phyloP scores from a whole-genome alignment of 2,329 filamentous ascomycete species.

The Sarocladium brachiariae region DNA sequence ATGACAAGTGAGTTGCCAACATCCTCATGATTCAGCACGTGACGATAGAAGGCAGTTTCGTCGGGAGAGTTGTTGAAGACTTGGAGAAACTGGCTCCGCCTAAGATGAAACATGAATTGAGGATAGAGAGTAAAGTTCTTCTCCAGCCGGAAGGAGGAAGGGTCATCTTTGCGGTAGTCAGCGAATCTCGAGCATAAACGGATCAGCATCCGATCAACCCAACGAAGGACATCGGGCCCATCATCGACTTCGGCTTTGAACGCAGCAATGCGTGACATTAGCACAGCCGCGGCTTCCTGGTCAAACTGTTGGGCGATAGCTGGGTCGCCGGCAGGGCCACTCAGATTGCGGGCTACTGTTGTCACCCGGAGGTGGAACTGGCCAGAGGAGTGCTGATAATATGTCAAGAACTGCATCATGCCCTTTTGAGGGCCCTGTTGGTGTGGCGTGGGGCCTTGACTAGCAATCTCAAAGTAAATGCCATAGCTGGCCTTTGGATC shows the following conservation, averaged over 20 bases:
- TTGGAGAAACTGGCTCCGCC: constrained; percentile 93
- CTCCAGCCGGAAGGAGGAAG: constrained; percentile 90
- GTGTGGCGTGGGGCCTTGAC: constrained; percentile 80
- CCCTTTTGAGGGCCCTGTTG: constrained; percentile 85
- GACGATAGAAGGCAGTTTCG: constrained; percentile 97
- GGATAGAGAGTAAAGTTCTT: constrained; percentile 99
- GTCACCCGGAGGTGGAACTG: constrained; percentile 96
- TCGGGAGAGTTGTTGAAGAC: constrained; percentile 99
- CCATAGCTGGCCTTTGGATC: constrained; percentile 91
- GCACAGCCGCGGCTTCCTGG: constrained; percentile 91
- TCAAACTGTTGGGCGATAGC: constrained; percentile 96
- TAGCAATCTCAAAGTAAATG: constrained; percentile 95
- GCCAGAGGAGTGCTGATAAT: constrained; percentile 95
- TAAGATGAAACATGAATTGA: constrained; percentile 99
- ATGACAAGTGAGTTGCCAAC: constrained; percentile 95
- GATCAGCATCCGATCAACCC: constrained; percentile 98
- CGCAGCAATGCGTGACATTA: constrained; percentile 98
- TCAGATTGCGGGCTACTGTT: constrained; percentile 84
- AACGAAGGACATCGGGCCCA: constrained; percentile 93
- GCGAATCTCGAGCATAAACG: constrained; percentile 92
- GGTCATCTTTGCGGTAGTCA: constrained; percentile 96
- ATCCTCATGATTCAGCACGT: constrained; percentile 95
- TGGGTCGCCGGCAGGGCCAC: constrained; percentile 88
- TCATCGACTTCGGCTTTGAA: constrained; percentile 99
- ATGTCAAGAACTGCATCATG: constrained; percentile 97